Base-by-base conservation (phyloP, 495 filamentous ascomycete genomes). In the Hypoxylon fragiforme region DNA sequence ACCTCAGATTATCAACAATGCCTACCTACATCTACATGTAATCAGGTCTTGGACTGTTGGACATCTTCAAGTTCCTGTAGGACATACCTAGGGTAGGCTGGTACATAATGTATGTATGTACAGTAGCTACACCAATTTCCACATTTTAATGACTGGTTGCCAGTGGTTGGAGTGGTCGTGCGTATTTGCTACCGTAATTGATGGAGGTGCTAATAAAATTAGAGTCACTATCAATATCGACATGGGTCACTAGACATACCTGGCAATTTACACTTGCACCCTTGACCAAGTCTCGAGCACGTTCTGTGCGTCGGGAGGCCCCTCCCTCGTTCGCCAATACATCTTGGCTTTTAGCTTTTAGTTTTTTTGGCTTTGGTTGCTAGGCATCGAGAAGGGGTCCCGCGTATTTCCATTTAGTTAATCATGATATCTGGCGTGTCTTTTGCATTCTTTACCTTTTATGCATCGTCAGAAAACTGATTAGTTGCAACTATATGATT, bases 281-380 rank as follows among this genome's bases (percentile, higher is more conserved):
- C 51, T 55, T 26, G 50, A 38, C 36, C 1, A 50, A 56, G 57
- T 61, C 51, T 61, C 57, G 57, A 62, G 51, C 50, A 56, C 38
- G 42, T 56, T 56, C 58, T 37, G 8, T 56, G 38, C 58, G 54
- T 56, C 24, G 24, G 58, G 51, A 52, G 47, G 19, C n/a, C 3
- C 16, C 51, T 21, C 36, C 50, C 32, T 43, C 31, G 36, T 55
- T 51, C 13, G 36, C 42, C 28, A 51, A 56, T 56, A 54, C 51
- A 4, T 28, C 4, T 4, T 28, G 9, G 4, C 4, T 9, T 28
- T 28, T 28, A 9, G 57, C 58, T 56, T n/a, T n/a, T n/a, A n/a
- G n/a, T n/a, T n/a, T n/a, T n/a, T n/a, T 48, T 62, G 47, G 47
- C 52, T 38, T 35, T 50, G 51, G 58, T 56, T 62, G 58, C 58